Evolutionary conservation across 805 yeast species (phyloP).

Genomic region (Kurtzmaniella cleridarum): DNA sequence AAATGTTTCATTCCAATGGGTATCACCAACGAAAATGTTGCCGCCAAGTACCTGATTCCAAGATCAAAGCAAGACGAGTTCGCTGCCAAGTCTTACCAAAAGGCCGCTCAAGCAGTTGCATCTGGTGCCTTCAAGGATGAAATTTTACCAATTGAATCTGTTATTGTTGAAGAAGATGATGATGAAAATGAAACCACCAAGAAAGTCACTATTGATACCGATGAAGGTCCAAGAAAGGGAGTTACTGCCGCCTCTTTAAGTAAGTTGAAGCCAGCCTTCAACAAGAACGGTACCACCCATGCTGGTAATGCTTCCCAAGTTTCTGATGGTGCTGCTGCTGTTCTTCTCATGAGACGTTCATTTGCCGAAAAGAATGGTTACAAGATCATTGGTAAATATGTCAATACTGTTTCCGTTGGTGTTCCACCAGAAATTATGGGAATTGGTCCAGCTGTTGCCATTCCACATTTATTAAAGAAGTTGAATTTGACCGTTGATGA

Average conservation of each 20-base stretch:
- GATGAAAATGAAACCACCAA: conserved; percentile 48
- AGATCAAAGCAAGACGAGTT: conserved; percentile 80
- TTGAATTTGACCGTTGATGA: conserved; percentile 58
- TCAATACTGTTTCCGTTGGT: conserved; percentile 77
- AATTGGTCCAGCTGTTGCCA: conserved; percentile 94
- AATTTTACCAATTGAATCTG: conserved; percentile 73
- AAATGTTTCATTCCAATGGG: conserved; percentile 96
- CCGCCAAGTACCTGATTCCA: conserved; percentile 55
- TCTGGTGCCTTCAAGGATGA: conserved; percentile 80
- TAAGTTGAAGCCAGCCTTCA: conserved; percentile 84
- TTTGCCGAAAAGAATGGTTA: conserved; percentile 71
- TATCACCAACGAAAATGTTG: conserved; percentile 88
- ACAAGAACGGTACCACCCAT: conserved; percentile 76
- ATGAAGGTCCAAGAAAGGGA: conserved; percentile 87
- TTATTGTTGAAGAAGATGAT: conserved; percentile 49
- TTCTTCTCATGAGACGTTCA: conserved; percentile 76
- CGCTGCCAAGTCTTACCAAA: conserved; percentile 80
- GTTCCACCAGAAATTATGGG: conserved; percentile 99
- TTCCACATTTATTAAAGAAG: conserved; percentile 72
- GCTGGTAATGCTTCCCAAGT: conserved; percentile 98
- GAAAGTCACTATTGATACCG: conserved; percentile 49
- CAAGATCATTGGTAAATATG: conserved; percentile 73
- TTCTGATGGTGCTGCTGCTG: conserved; percentile 94
- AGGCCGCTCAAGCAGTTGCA: conserved; percentile 72
- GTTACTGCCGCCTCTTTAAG: conserved; percentile 74